Evolutionary conservation across 306 rosid genomes (phyloP), one percentile per base, ranked within the genome.

Genomic region (Alnus rubra): DNA sequence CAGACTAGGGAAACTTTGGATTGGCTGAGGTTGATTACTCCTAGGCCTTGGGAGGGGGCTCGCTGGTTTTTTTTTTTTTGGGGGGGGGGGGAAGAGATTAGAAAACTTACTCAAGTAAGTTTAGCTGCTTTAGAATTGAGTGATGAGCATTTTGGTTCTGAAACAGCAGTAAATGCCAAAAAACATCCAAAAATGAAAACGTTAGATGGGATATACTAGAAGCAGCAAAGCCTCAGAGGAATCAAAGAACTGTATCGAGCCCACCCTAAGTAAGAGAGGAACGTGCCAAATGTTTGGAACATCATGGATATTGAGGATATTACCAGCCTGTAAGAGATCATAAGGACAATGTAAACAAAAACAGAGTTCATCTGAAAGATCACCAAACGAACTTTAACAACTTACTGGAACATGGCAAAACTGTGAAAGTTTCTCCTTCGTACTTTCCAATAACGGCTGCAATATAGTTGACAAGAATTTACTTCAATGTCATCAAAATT

Each of bases 401-500:
- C 99, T 84, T 88, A 95, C 99, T 19, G 98, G 96, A 80, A 95
- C 99, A 79, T 95, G 99, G 84, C 99, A 95, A 87, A 95, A 95
- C 82, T 87, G 95, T 42, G 99, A 91, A 81, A 95, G 95, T 80
- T 95, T 95, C 74, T 90, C 92, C 88, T 89, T 95, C n/a, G 99
- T 91, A 82, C 44, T 88, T 63, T 87, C 91, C 85, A 95, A 78
- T 53, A 95, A 87, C 74, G 99, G 99, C 99, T 95, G 93, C 89
- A 85, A 79, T 60, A 75, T 7, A 19, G 54, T 50, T 68, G 78
- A 80, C 59, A 81, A 72, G 9, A 63, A 39, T 53, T 55, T 65
- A 73, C 72, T 78, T 82, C 80, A 84, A 82, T 23, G 77, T 79
- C 62, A 77, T 63, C 53, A 82, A 72, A 77, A 51, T 69, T 73